Percentiles rank a stretch among this genome's conserved stretches.
phyloP scores from a whole-genome alignment of 345 rosid genomes.

The Hypericum perforatum region DNA sequence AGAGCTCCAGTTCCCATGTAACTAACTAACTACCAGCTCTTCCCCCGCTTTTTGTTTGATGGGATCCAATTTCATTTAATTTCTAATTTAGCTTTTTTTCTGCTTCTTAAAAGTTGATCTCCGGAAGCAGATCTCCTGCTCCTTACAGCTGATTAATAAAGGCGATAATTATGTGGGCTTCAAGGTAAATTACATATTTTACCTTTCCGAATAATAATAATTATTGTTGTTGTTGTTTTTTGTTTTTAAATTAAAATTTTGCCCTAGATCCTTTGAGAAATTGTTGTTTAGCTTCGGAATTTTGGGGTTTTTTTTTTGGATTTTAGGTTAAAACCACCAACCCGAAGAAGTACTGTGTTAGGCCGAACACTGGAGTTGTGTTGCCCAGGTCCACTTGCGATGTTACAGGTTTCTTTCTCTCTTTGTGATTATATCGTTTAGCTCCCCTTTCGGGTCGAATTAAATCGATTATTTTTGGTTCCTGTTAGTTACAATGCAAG shows the following conservation, averaged over 20 bases:
- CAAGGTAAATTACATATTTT: slow-evolving; percentile 36
- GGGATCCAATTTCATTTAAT: neutral
- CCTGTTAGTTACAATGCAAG: slow-evolving; percentile 80
- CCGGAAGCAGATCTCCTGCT: slow-evolving; percentile 73
- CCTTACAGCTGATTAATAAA: slow-evolving; percentile 55
- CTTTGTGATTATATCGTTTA: neutral
- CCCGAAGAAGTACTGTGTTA: slow-evolving; percentile 81
- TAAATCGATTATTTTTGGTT: neutral
- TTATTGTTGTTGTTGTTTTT: neutral
- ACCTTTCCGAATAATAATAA: neutral
- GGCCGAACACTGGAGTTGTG: slow-evolving; percentile 80
- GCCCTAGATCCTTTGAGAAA: neutral
- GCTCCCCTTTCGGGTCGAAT: neutral
- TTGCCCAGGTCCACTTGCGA: slow-evolving; percentile 64
- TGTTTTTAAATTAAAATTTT: neutral
- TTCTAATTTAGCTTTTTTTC: slow-evolving; percentile 7
- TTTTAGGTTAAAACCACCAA: slow-evolving; percentile 77
- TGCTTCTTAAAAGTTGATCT: slow-evolving; percentile 40
- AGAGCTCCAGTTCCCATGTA: slow-evolving; percentile 76
- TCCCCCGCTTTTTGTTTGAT: slow-evolving; percentile 10
- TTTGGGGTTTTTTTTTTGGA: slow-evolving; percentile 7
- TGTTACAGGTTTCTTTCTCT: slow-evolving; percentile 42
- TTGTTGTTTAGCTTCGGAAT: neutral
- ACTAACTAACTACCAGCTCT: slow-evolving; percentile 1
- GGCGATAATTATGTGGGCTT: slow-evolving; percentile 63